Conservation (phyloP, 495 filamentous ascomycete genomes). For the Hypoxylon fuscum region DNA sequence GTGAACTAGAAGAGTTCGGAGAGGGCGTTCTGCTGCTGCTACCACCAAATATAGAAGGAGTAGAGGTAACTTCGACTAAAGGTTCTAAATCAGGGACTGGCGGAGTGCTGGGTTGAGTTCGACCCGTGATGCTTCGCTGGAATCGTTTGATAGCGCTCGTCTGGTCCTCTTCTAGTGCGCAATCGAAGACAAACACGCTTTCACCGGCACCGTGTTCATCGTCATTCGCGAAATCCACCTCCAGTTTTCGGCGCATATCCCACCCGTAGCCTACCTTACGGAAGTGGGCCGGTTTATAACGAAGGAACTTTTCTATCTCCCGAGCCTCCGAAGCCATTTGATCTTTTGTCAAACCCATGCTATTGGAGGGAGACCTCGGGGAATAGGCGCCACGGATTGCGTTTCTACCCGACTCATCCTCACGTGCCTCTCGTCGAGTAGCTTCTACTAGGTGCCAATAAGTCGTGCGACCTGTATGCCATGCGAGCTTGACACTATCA, state of each 20-base stretch:
- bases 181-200: slow-evolving; percentile 74
- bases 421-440: slow-evolving; percentile 72
- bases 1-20: slow-evolving; percentile 28
- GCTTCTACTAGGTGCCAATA: slow-evolving; percentile 83
- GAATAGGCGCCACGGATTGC: slow-evolving; percentile 58
- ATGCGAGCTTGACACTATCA: slow-evolving; percentile 69
- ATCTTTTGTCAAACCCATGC: slow-evolving; percentile 72
- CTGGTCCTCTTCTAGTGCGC: slow-evolving; percentile 67
- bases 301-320: slow-evolving; percentile 81
- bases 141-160: slow-evolving; percentile 48
- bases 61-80: slow-evolving; percentile 6
- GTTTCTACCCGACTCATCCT: slow-evolving; percentile 70
- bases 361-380: slow-evolving; percentile 56
- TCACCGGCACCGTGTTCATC: slow-evolving; percentile 79
- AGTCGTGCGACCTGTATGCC: slow-evolving; percentile 79
- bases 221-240: slow-evolving; percentile 88
- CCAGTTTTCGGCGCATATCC: slow-evolving; percentile 88
- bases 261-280: slow-evolving; percentile 81
- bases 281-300: slow-evolving; percentile 79
- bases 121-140: slow-evolving; percentile 29
- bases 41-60: slow-evolving; percentile 47
- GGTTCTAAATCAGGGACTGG: slow-evolving; percentile 29
- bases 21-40: slow-evolving; percentile 15
- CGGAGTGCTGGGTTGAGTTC: slow-evolving; percentile 24
- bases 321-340: slow-evolving; percentile 78